Evolutionary conservation across 2,329 filamentous ascomycete genomes (phyloP).

Genomic region (Sporothrix phasma): DNA sequence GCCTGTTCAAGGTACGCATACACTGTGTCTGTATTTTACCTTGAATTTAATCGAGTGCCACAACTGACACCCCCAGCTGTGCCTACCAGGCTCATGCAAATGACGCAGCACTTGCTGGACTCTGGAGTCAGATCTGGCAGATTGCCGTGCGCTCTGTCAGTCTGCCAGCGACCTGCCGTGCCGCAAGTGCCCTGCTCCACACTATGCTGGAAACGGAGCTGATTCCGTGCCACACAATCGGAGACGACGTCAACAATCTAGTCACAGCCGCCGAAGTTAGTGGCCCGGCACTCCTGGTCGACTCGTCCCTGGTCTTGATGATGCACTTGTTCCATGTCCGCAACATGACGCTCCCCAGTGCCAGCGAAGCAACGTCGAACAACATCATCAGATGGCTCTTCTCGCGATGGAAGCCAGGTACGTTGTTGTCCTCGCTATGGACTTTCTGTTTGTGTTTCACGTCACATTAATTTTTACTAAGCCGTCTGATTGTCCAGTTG

Average conservation of each 20-base stretch:
- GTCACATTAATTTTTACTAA: too few species aligned
- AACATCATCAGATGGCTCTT: slow-evolving; percentile 75
- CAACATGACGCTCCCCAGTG: slow-evolving; percentile 57
- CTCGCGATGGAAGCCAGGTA: slow-evolving; percentile 73
- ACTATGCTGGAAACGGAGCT: slow-evolving; percentile 55
- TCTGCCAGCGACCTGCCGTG: slow-evolving; percentile 60
- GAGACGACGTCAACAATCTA: slow-evolving; percentile 61
- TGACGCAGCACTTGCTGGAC: slow-evolving; percentile 31
- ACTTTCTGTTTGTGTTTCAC: too few species aligned
- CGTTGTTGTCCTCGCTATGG: slow-evolving; percentile 21
- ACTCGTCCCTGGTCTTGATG: slow-evolving; percentile 69
- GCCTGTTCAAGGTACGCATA: slow-evolving; percentile 56
- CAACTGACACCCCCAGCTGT: slow-evolving; percentile 35
- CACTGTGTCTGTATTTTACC: not conserved
- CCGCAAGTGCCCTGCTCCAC: slow-evolving; percentile 64
- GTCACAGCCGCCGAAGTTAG: slow-evolving; percentile 69
- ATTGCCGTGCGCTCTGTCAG: slow-evolving; percentile 60
- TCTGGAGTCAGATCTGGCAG: slow-evolving; percentile 71
- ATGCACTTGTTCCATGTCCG: slow-evolving; percentile 55
- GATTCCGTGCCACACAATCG: slow-evolving; percentile 56
- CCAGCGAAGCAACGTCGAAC: slow-evolving; percentile 56
- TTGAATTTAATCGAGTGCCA: too few species aligned
- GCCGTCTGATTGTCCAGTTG: slow-evolving; percentile 36
- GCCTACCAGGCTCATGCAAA: slow-evolving; percentile 34
- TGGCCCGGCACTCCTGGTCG: slow-evolving; percentile 68